Evolutionary conservation across 2,329 filamentous ascomycete genomes (phyloP), one percentile per base, ranked within the genome.

Genomic region (Podosphaera fusca): DNA sequence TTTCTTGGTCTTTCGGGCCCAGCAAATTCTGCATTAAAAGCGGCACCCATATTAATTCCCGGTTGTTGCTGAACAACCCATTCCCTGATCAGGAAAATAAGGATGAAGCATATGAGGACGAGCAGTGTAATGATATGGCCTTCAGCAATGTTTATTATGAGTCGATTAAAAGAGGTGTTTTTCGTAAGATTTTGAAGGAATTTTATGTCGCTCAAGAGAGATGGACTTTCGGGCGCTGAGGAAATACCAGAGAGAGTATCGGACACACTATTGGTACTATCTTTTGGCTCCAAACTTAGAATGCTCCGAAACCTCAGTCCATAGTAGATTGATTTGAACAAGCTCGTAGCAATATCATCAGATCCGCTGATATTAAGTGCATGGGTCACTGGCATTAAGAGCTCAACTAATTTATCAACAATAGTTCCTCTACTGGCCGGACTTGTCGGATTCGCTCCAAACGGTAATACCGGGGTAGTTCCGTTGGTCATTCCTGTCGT

Each of bases 1-100:
- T 64, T 59, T 57, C 61, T 56, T 9, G 60, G 57, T 49, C 59
- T 61, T 5, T 73, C 73, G n/a, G 70, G 70, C 6, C 73, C 76
- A 9, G 76, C 79, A 65, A 81, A 77, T 2, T 77, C 78, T 7
- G 77, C 64, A 70, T 73, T 59, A 69, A 74, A 64, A 67, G 71
- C 61, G 70, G 64, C 82, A 0, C 81, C 83, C 73, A 92, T 82
- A 64, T 94, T 94, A 63, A 92, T 84, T 61, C 89, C 83, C 4
- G 90, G 92, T 67, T 98, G 92, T 68, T 98, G 92, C 68, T 98
- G 92, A 8, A 98, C 88, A 55, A 98, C 92, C 77, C 95, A 98
- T 71, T 98, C 92, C 52, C 94, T 76, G 52, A 98, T 95, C 3
- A 98, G 72, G 63, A 98, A 98, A 47, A 98, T 82, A n/a, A 98